phyloP scores from a whole-genome alignment of 306 rosid species.

The Delonix regia region DNA sequence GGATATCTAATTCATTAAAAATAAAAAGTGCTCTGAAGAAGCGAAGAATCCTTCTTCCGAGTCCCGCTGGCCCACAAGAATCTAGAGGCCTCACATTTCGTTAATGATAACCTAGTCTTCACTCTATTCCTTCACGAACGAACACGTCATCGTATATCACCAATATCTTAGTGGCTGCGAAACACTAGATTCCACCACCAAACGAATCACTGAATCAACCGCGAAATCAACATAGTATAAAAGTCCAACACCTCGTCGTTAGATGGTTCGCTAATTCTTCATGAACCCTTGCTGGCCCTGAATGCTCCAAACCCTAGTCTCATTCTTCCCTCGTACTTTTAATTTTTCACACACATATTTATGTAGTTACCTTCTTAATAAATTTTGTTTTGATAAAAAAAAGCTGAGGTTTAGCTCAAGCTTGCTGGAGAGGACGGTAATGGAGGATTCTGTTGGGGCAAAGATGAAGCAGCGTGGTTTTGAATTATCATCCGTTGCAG shows the following conservation, averaged over 20 bases:
- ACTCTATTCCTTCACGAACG: not conserved
- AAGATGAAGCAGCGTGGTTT: not conserved
- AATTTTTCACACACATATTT: not conserved
- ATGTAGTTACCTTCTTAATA: not conserved
- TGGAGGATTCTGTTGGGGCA: not conserved
- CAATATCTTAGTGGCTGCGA: not conserved
- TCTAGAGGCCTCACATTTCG: not conserved
- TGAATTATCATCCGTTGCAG: not conserved
- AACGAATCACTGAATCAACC: not conserved
- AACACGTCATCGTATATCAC: not conserved
- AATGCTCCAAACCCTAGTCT: not conserved
- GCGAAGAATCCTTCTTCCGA: not conserved
- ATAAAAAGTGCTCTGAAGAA: no score
- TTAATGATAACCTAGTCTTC: not conserved
- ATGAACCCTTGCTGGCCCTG: not conserved
- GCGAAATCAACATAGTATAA: conserved; percentile 20
- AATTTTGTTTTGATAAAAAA: not conserved
- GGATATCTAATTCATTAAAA: no score
- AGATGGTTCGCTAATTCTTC: not conserved
- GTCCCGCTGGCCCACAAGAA: not conserved
- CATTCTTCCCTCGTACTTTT: not conserved
- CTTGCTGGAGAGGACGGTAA: not conserved
- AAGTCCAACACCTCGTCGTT: not conserved
- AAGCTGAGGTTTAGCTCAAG: not conserved
- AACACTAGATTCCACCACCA: conserved; percentile 20